Percentiles rank a stretch among this genome's conserved stretches.
phyloP scores from a whole-genome alignment of 2,329 filamentous ascomycete species.

The Xylaria sp. region DNA sequence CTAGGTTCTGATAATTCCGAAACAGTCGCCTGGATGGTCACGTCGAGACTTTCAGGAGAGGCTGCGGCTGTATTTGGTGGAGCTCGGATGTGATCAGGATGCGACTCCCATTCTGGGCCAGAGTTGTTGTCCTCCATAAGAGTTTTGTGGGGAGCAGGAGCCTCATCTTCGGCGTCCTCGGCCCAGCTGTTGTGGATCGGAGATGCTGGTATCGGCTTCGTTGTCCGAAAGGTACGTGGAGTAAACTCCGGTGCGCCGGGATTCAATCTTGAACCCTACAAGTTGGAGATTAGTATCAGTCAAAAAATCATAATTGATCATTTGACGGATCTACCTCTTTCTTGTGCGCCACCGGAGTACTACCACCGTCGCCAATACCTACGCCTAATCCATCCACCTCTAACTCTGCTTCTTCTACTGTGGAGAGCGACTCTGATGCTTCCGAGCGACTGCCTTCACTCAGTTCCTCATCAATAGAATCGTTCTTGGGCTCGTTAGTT shows the following conservation, averaged over 20 bases:
- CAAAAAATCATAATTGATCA: constrained; percentile 54
- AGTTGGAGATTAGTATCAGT: constrained; percentile 57
- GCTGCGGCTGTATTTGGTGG: constrained; percentile 37
- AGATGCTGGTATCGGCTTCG: constrained; percentile 32
- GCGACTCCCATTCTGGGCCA: constrained; percentile 33
- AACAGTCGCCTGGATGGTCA: constrained; percentile 20
- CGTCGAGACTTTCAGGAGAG: constrained; percentile 34
- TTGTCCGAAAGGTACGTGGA: constrained; percentile 53
- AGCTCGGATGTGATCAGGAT: constrained; percentile 26
- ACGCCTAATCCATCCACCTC: constrained; percentile 38
- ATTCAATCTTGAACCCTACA: constrained; percentile 65
- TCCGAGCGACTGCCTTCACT: constrained; percentile 34
- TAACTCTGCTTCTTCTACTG: constrained; percentile 31
- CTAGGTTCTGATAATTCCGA: constrained; percentile 36
- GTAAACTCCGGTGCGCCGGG: constrained; percentile 67
- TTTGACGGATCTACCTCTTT: constrained; percentile 63
- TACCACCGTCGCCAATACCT: constrained; percentile 43
- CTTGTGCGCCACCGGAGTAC: constrained; percentile 53
- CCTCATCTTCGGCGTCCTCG: constrained; percentile 46
- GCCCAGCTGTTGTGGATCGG: constrained; percentile 46
- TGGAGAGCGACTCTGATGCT: constrained; percentile 22
- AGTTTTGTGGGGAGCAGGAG: constrained; percentile 20
- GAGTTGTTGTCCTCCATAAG: constrained; percentile 34
- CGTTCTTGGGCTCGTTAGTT: constrained; percentile 37
- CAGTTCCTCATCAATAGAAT: constrained; percentile 33